Evolutionary conservation across 371 early-diverging fungal genomes (phyloP), one percentile per base, ranked within the genome.

Genomic region (Haplosporangium sp.): DNA sequence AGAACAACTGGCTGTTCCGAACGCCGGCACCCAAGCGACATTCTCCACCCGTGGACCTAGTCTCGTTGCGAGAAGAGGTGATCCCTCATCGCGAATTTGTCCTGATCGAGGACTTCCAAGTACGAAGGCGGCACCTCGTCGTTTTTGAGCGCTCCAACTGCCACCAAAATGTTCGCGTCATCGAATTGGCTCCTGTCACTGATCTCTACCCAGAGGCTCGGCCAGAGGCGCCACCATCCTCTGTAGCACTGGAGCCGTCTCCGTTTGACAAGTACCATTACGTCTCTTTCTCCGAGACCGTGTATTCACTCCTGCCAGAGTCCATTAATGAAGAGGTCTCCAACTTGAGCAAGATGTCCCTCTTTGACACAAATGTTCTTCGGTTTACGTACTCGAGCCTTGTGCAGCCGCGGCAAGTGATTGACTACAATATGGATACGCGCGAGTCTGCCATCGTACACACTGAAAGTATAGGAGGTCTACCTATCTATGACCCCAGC

Each of bases 121-220:
- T 87, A 18, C 77, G 87, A 6, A 59, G 80, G 46, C 56, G 85
- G 55, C 86, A 87, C 56, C 67, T 90, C 50, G 81, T 88, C 18
- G 84, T 90, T 6, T 82, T 86, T 55, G 90, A 90, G 64, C 82
- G 90, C 2, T 85, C 84, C 60, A 89, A 88, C 59, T 89, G 90
- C 55, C 71, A 87, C 20, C 86, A 87, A 21, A 88, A 89, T 54
- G 82, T 89, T 0, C 87, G 90, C 6, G 84, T 89, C 18, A 76
- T 76, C 14, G 76, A 70, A 37, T 13, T 76, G 37, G 63, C 67
- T 11, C 54, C 71, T 6, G 59, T 53, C 5, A 58, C 51, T 4
- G 71, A 51, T 5, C 76, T 51, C 0, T 53, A 42, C 45, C 50
- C 46, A 16, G 65, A 57, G 68, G 59, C 18, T 14, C 54, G 68